Evolutionary conservation across 192 early-diverging fungal species (phyloP).

Genomic region (Anaeromyces robustus): DNA sequence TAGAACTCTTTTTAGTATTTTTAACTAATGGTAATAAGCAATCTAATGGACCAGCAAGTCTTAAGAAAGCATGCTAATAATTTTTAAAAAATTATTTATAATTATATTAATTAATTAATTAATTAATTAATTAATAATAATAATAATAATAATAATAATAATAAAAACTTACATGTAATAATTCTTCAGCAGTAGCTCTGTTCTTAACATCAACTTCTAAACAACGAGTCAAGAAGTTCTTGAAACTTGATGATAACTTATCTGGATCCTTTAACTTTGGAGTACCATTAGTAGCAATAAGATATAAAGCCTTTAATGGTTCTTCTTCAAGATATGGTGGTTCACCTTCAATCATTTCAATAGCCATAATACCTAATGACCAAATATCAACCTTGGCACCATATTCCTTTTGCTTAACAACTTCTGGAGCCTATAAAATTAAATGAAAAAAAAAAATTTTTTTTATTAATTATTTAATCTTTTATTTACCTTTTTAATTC

Average conservation of each 20-base stretch:
- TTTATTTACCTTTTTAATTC: no score
- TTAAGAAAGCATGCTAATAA: constrained; percentile 8
- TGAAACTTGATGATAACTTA: constrained; percentile 55
- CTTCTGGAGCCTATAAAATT: constrained; percentile 49
- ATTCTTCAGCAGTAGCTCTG: constrained; percentile 58
- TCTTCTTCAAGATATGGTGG: constrained; percentile 92
- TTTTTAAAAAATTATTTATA: constrained; percentile 17
- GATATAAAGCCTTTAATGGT: constrained; percentile 82
- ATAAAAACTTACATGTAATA: constrained; percentile 20
- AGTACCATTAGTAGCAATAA: constrained; percentile 93
- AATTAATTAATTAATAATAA: background rate
- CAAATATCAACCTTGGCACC: constrained; percentile 62
- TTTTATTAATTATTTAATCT: no score
- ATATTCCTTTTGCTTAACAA: constrained; percentile 63
- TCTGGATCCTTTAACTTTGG: constrained; percentile 79
- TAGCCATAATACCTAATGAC: constrained; percentile 94
- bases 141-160: background rate
- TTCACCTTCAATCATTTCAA: constrained; percentile 95
- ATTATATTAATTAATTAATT: background rate
- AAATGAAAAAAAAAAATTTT: background rate
- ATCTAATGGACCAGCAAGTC: background rate
- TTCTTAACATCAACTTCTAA: constrained; percentile 76
- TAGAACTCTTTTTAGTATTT: background rate
- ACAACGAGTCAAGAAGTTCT: constrained; percentile 72
- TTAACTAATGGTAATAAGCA: background rate